Conservation (phyloP, 1,284 basidiomycete species). For the Rhodotorula sp. region DNA sequence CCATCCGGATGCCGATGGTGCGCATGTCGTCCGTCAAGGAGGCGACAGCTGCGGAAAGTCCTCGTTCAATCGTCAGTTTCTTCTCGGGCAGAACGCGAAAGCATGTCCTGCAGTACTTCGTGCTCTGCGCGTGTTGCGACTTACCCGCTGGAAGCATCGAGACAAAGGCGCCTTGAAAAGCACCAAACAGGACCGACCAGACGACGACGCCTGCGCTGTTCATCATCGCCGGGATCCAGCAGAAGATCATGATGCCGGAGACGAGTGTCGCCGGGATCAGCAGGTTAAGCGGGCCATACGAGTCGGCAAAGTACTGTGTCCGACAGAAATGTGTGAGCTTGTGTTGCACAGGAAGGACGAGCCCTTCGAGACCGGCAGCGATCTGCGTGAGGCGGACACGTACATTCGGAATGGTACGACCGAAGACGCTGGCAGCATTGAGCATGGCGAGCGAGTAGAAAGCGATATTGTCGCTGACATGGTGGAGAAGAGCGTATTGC, state of each 20-base stretch:
- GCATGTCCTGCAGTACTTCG: too few relatives aligned
- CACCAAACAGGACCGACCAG: conserved; percentile 48
- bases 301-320: conserved; percentile 37
- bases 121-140: background rate
- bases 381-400: background rate
- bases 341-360: too few relatives aligned
- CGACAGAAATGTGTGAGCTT: background rate
- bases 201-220: conserved; percentile 41
- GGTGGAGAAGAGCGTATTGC: conserved; percentile 36
- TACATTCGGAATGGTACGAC: conserved; percentile 44
- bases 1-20: conserved; percentile 35
- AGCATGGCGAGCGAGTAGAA: conserved; percentile 43
- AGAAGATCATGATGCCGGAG: conserved; percentile 34
- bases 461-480: conserved; percentile 41
- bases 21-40: conserved; percentile 33
- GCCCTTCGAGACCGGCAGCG: too few relatives aligned
- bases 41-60: background rate
- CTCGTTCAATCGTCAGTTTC: background rate
- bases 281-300: conserved; percentile 40
- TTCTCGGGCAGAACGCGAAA: background rate
- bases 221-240: conserved; percentile 38
- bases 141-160: conserved; percentile 29
- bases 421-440: conserved; percentile 41
- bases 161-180: conserved; percentile 36
- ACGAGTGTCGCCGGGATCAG: conserved; percentile 22